Evolutionary conservation across 805 yeast species (phyloP).

Genomic region (Pichia kluyveri): DNA sequence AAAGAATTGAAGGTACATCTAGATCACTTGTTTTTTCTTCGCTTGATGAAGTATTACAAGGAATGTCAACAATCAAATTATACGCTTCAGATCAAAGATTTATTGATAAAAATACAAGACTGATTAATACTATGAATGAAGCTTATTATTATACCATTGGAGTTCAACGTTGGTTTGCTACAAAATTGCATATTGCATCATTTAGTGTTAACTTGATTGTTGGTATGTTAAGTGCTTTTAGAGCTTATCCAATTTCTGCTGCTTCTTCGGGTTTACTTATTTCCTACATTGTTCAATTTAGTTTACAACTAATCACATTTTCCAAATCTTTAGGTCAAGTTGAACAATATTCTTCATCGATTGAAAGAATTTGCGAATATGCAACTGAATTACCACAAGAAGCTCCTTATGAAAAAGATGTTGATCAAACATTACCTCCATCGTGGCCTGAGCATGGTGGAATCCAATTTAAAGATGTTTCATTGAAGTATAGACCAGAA

Average conservation of each 20-base stretch:
- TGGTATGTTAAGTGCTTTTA: too few species aligned
- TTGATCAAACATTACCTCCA: slow-evolving; percentile 15
- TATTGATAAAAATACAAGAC: slow-evolving; percentile 34
- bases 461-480: too few species aligned
- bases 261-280: too few species aligned
- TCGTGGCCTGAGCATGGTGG: slow-evolving; percentile 34
- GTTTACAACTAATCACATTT: too few species aligned
- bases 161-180: too few species aligned
- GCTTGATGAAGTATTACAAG: slow-evolving; percentile 63
- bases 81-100: slow-evolving; percentile 42
- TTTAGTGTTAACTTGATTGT: too few species aligned
- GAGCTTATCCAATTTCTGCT: too few species aligned
- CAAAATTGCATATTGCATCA: too few species aligned
- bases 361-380: slow-evolving; percentile 59
- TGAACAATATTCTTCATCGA: slow-evolving; percentile 72
- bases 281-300: too few species aligned
- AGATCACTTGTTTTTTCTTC: slow-evolving; percentile 64
- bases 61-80: slow-evolving; percentile 56
- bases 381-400: slow-evolving; percentile 58
- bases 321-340: too few species aligned
- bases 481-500: too few species aligned
- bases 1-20: slow-evolving; percentile 64
- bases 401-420: slow-evolving; percentile 35
- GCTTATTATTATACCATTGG: slow-evolving; percentile 65
- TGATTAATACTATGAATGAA: slow-evolving; percentile 59